Evolutionary conservation across 345 rosid species (phyloP).

Genomic region (Reutealis trisperma): DNA sequence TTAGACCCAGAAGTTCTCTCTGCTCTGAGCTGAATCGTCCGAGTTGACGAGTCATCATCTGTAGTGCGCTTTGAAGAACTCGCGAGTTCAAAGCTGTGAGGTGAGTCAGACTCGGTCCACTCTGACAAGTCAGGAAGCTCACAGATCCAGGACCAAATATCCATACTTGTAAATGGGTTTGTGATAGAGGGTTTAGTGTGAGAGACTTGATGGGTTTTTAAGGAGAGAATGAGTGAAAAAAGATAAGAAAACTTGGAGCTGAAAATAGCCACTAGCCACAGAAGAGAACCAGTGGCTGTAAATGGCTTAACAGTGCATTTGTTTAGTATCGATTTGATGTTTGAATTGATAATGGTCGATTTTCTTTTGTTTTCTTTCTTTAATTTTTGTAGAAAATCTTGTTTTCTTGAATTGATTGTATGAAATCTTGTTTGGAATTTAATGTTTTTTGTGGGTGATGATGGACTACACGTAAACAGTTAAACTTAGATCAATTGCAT

Average conservation of each 20-base stretch:
- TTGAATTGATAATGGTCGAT: conserved; percentile 16
- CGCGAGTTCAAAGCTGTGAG: conserved; percentile 44
- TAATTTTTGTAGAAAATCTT: neutral
- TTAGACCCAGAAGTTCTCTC: conserved; percentile 38
- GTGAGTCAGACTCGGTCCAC: conserved; percentile 38
- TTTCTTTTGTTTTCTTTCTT: conserved; percentile 28
- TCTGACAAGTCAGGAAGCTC: conserved; percentile 43
- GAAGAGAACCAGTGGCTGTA: conserved; percentile 35
- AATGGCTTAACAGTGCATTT: neutral
- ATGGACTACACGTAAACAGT: conserved; percentile 5
- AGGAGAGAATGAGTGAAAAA: conserved; percentile 46
- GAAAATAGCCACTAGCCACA: conserved; percentile 37
- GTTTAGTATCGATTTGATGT: neutral
- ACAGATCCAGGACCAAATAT: conserved; percentile 84
- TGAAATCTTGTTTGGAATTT: conserved; percentile 2
- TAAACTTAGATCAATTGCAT: neutral
- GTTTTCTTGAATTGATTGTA: too few relatives aligned
- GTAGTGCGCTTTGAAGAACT: conserved; percentile 21
- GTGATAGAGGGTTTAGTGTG: neutral
- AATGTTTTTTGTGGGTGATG: conserved; percentile 35
- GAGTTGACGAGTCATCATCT: conserved; percentile 24
- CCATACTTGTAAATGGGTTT: conserved; percentile 36
- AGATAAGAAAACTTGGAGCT: conserved; percentile 41
- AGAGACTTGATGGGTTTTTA: conserved; percentile 29
- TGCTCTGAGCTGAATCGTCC: conserved; percentile 57